Percentiles rank a stretch among this genome's conserved stretches.
Conservation (phyloP, 768 basidiomycete species). For the Peribolospora kevripleyi region DNA sequence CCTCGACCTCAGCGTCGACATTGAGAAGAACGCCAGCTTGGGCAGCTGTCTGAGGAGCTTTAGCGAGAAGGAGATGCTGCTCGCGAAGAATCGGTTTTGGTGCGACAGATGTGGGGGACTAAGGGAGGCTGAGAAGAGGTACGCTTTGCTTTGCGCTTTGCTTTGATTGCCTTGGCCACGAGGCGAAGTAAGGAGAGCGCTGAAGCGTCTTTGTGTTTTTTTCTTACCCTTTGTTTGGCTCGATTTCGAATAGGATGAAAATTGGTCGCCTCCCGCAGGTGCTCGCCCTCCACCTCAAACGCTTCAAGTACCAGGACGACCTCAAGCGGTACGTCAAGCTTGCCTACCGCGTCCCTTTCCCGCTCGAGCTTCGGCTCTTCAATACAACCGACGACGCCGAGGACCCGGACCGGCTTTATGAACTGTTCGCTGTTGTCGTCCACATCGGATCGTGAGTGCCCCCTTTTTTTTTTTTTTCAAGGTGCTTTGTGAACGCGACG, state of each 20-base stretch:
- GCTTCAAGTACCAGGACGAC: constrained; percentile 96
- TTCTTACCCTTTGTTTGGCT: not conserved
- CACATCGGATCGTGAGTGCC: constrained; percentile 81
- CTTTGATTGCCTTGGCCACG: not conserved
- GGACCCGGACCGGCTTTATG: constrained; percentile 76
- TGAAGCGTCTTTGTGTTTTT: not conserved
- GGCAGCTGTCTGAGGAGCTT: constrained; percentile 90
- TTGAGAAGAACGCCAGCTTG: constrained; percentile 90
- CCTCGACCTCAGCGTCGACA: constrained; percentile 95
- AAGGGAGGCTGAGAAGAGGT: constrained; percentile 96
- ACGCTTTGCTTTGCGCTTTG: constrained; percentile 12
- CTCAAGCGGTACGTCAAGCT: constrained; percentile 77
- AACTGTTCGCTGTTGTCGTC: constrained; percentile 90
- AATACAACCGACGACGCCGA: constrained; percentile 87
- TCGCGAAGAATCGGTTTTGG: constrained; percentile 93
- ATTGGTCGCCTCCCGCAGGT: constrained; percentile 90
- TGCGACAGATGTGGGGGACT: constrained; percentile 91
- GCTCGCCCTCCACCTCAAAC: constrained; percentile 82
- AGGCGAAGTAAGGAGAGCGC: not conserved
- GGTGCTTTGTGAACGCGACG: not conserved
- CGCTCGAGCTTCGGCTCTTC: constrained; percentile 77
- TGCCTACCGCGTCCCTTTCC: constrained; percentile 87
- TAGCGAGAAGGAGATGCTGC: constrained; percentile 93
- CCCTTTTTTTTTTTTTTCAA: not conserved
- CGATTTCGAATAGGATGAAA: constrained; percentile 50